Base-by-base conservation (phyloP, 1,139 yeast species). In the Debaryomyces psychrophilus region DNA sequence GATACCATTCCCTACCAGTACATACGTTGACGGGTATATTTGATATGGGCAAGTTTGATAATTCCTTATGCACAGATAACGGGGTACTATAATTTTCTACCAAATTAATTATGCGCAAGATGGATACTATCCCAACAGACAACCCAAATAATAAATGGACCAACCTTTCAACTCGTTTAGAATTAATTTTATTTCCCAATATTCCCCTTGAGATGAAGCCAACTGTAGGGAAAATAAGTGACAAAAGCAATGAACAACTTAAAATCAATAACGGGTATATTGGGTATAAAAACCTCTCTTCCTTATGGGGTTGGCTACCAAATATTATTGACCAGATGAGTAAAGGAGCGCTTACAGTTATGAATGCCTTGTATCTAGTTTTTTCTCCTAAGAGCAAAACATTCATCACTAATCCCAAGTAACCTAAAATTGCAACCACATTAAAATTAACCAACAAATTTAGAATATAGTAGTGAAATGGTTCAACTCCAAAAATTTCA, bases 1-100 rank as follows among this genome's bases (percentile, higher is more conserved):
- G 88, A 59, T 90, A 90, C 97, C 98, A 92, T 67, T 93, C 98
- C 50, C 96, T 79, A 2, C 97, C 97, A 18, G 88, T 76, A 62
- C 98, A 93, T 0, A 92, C 85, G 54, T 82, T 85, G 3, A 72
- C 70, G 1, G 54, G 22, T 0, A 51, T 48, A 41, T 50, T 44
- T 5, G 53, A 41, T 26, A 14, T 20, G 17, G 48, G 54, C 12
- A 43, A 41, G 14, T 35, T 40, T 27, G 50, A 35, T 22, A 59
- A 31, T 18, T 44, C 47, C 14, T 38, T 17, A 40, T 49, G 50
- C 7, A 58, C 58, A 44, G 49, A 51, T 37, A 85, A 63, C 15
- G 92, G 90, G 1, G 90, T 84, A 37, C 79, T 67, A 60, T 86
- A 82, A 60, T 85, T 84, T 12, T 68, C 67, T 1, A 80, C 73